These are phyloP conservation scores for Pseudogymnoascus sp. DNA, from an alignment of 2,329 filamentous ascomycete species.

Conservation along the genomic window DNA sequence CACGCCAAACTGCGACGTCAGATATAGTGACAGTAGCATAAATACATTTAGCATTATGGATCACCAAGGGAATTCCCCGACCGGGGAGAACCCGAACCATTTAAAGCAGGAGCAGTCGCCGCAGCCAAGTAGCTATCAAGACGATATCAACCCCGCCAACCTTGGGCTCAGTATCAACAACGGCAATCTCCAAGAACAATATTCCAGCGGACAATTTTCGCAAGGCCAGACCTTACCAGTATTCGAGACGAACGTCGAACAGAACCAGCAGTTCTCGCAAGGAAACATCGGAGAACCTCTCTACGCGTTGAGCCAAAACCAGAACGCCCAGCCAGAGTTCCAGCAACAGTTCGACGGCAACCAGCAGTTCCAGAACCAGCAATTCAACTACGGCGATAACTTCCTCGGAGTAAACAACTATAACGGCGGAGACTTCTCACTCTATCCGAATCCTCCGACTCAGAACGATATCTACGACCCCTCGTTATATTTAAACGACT, in stretches of 20 bases:
- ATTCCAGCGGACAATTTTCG: constrained; percentile 31
- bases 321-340: constrained; percentile 16
- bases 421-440: constrained; percentile 50
- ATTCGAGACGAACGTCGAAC: constrained; percentile 32
- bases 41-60: constrained; percentile 2
- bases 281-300: constrained; percentile 19
- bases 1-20: not conserved
- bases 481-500: constrained; percentile 50
- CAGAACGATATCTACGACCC: constrained; percentile 50
- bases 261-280: constrained; percentile 29
- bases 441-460: constrained; percentile 49
- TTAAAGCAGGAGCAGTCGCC: not conserved
- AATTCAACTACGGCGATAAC: constrained; percentile 32
- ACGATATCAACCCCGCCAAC: constrained; percentile 5
- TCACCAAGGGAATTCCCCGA: not conserved
- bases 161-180: constrained; percentile 4
- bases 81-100: not conserved
- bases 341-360: constrained; percentile 30
- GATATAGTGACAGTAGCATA: not conserved
- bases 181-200: not conserved
- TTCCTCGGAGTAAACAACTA: constrained; percentile 44
- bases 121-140: not conserved
- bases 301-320: constrained; percentile 22
- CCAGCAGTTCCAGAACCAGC: constrained; percentile 37
- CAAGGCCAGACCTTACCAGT: constrained; percentile 32